Base-by-base conservation (phyloP, 257 asterid species). In the Solanum paucissectum region DNA sequence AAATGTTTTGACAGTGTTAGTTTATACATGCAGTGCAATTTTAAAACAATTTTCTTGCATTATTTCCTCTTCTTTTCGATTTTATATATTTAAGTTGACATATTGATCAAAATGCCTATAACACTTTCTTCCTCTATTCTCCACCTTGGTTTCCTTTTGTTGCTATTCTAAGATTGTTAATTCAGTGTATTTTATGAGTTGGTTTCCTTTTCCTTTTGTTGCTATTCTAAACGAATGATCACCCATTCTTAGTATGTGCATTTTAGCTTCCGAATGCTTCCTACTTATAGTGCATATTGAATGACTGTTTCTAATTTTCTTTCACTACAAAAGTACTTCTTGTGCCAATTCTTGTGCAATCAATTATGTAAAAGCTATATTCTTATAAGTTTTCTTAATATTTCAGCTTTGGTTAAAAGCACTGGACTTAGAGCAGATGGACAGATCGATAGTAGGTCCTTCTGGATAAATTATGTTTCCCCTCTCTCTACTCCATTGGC, bases 401-500 rank as follows among this genome's bases (percentile, higher is more conserved):
- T 89, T 89, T 79, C 95, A 97, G 99, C 99, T 89, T 79, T 96
- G 86, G 94, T 94, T 55, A 97, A 96, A 93, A 94, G 98, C 93
- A 90, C 89, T 23, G 99, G 98, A 88, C 91, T 97, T 87, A 93
- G 98, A 88, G 89, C 97, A 46, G 99, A 96, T 89, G 98, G 96
- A 64, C 95, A 98, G 87, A 88, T 96, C 55, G 99, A 97, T 86
- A 98, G 95, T 89, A 93, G 97, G 91, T 95, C 99, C 89, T 94
- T 89, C 88, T 97, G 99, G 99, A 94, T 94, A 87, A 95, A 92
- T 92, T 90, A 96, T 71, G 98, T 95, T 87, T 93, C 95, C 82
- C 92, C 96, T 58, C 94, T 97, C 87, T 94, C 99, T 40, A 91
- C 95, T 87, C 93, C 98, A 87, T 90, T 95, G 91, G 98, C 95